Percentiles rank a stretch among this genome's conserved stretches.
Evolutionary conservation across 1,139 yeast genomes (phyloP).

Genomic region (Nematodospora anomalae): DNA sequence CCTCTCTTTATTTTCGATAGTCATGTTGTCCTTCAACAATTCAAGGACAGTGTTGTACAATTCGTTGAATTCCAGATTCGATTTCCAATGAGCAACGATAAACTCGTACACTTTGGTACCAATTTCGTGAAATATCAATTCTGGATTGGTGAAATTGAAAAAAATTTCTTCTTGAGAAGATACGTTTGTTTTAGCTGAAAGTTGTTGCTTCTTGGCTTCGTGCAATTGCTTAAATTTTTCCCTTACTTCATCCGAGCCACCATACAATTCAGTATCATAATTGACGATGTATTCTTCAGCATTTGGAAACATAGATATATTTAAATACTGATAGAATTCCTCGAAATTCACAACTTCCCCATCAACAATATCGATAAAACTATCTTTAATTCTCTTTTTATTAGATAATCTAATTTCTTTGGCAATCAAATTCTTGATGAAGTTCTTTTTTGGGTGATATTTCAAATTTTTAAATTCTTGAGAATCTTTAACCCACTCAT

Average conservation of each 20-base stretch:
- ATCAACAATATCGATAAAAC: conserved; percentile 55
- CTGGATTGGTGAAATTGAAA: conserved; percentile 36
- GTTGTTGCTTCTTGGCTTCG: conserved; percentile 31
- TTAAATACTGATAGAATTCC: conserved; percentile 67
- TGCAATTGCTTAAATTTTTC: conserved; percentile 30
- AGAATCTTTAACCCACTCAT: conserved; percentile 79
- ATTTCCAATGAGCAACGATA: conserved; percentile 42
- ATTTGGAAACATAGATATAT: conserved; percentile 36
- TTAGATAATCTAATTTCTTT: conserved; percentile 80
- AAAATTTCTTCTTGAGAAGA: conserved; percentile 45
- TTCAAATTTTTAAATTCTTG: conserved; percentile 28
- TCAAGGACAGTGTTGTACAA: conserved; percentile 31
- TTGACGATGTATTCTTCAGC: conserved; percentile 29
- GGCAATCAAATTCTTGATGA: conserved; percentile 75
- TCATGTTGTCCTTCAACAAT: conserved; percentile 19
- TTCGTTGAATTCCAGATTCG: conserved; percentile 40
- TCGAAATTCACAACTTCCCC: conserved; percentile 30
- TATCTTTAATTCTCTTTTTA: conserved; percentile 67
- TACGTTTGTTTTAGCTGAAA: conserved; percentile 25
- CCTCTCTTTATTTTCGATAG: conserved; percentile 33
- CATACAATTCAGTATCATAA: conserved; percentile 42
- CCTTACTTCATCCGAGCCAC: conserved; percentile 27
- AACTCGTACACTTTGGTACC: conserved; percentile 45
- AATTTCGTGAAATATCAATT: conserved; percentile 38
- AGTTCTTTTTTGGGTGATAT: conserved; percentile 72